Base-by-base conservation (phyloP, 768 basidiomycete species). In the Postia placenta region DNA sequence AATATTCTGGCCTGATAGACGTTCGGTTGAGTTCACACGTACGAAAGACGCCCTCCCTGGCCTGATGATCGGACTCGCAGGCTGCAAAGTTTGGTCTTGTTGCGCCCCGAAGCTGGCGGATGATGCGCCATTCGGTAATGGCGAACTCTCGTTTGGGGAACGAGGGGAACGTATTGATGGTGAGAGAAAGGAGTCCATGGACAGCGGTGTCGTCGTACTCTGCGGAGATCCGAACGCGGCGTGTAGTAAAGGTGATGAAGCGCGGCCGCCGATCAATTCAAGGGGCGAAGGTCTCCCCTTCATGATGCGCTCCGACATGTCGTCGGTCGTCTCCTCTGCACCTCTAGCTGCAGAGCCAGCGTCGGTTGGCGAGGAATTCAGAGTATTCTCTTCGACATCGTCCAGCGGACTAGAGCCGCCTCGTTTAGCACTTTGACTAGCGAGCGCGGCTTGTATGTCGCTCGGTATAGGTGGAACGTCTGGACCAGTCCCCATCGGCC, bases 221-320 rank as follows among this genome's bases (percentile, higher is more conserved):
- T 61, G 53, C 2, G 70, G 72, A 14, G 73, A 72, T 37, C 68
- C 64, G 56, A 75, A 75, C 7, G 63, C 63, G 26, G 72, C 66
- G 56, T 74, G 71, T 36, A 74, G 56, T 6, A 73, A 48, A 15
- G 73, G 72, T 6, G 71, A 70, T 0, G 65, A 39, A n/a, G 20
- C 38, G 7, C 38, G 38, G 17, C n/a, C 19, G 17, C 37, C 38
- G 24, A 17, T 2, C n/a, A 48, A 26, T 24, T 38, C 12, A 4
- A 49, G 42, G 7, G 48, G 42, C 5, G 48, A 43, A 3, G 48
- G 48, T 23, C 42, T 30, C 9, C 35, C 25, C 48, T 53, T 51
- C 36, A 39, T 39, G 7, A 39, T 39, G 3, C 24, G 5, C 11
- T 26, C 20, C 11, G 38, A 39, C 6, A 22, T 17, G 17, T n/a